phyloP scores from a whole-genome alignment of 2,329 filamentous ascomycete species.

The Colletotrichum tropicicola region DNA sequence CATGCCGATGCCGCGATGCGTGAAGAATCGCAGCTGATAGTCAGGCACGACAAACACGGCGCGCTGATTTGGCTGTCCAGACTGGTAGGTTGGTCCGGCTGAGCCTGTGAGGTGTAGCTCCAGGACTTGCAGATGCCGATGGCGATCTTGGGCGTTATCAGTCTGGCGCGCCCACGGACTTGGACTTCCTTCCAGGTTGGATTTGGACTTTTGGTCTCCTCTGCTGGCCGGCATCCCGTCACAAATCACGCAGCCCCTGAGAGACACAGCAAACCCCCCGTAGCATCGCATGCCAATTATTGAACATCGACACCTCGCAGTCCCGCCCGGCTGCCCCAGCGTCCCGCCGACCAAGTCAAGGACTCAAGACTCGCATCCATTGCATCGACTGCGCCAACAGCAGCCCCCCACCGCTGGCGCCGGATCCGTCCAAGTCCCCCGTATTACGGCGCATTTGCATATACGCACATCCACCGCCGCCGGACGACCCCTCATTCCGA shows the following conservation, averaged over 20 bases:
- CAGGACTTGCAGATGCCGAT: constrained; percentile 10
- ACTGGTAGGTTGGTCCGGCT: too few relatives aligned
- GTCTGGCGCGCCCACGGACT: constrained; percentile 17
- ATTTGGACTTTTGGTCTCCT: too few relatives aligned
- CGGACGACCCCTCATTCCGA: neutral
- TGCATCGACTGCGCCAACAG: constrained; percentile 23
- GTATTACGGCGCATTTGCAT: constrained; percentile 16
- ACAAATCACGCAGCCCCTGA: constrained; percentile 22
- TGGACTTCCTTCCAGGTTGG: neutral
- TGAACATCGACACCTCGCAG: neutral
- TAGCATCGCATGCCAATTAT: constrained; percentile 13
- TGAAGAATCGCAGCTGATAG: constrained; percentile 11
- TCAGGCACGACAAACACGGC: neutral
- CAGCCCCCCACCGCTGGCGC: constrained; percentile 14
- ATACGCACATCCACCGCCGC: neutral
- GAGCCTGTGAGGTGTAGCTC: too few relatives aligned
- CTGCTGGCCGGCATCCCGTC: neutral
- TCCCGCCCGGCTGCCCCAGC: neutral
- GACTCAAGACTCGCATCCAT: neutral
- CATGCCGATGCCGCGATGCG: neutral
- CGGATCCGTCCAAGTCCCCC: constrained; percentile 18
- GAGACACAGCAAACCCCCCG: constrained; percentile 13
- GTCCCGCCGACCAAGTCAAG: neutral
- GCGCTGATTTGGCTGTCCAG: neutral
- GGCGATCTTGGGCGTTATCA: constrained; percentile 19